Percentiles rank a stretch among this genome's conserved stretches.
These are phyloP conservation scores for Leishmania turanica DNA, from an alignment of 208 protist genomes.

Conservation along the genomic window DNA sequence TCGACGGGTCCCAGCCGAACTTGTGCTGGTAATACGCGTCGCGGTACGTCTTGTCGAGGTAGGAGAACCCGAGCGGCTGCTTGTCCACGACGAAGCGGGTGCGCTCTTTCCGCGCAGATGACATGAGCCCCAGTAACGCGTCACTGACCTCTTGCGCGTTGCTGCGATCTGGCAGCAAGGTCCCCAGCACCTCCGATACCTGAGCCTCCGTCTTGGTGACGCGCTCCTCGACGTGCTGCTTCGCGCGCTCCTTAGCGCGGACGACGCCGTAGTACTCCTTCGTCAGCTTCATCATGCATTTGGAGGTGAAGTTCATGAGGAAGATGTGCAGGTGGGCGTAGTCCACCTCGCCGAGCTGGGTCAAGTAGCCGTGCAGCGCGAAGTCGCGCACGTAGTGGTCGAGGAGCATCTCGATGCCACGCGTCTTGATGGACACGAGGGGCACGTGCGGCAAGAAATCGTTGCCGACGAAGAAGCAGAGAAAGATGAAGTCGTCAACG, in stretches of 20 bases:
- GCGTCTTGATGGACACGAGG: constrained; percentile 97
- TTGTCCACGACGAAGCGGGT: constrained; percentile 62
- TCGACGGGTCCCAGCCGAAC: constrained; percentile 71
- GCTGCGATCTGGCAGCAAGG: constrained; percentile 27
- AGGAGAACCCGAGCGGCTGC: constrained; percentile 81
- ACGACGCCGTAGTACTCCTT: constrained; percentile 65
- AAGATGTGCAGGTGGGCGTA: constrained; percentile 65
- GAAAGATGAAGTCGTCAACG: constrained; percentile 99
- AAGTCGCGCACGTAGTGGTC: constrained; percentile 88
- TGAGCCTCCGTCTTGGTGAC: constrained; percentile 45
- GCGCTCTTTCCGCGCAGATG: constrained; percentile 63
- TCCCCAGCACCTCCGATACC: constrained; percentile 33
- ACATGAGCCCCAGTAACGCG: constrained; percentile 44
- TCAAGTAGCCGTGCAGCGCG: constrained; percentile 78
- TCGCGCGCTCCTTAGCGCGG: constrained; percentile 70
- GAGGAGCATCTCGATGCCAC: constrained; percentile 95
- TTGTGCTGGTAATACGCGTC: constrained; percentile 85
- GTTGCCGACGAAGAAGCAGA: constrained; percentile 99
- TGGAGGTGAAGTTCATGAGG: constrained; percentile 57
- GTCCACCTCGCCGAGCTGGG: constrained; percentile 84
- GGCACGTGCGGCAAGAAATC: constrained; percentile 99
- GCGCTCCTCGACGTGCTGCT: constrained; percentile 77
- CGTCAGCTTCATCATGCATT: constrained; percentile 55
- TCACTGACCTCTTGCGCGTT: constrained; percentile 73
- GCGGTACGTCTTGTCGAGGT: constrained; percentile 70